These are phyloP conservation scores for Mucuna pruriens DNA, from an alignment of 306 rosid species.

Conservation along the genomic window DNA sequence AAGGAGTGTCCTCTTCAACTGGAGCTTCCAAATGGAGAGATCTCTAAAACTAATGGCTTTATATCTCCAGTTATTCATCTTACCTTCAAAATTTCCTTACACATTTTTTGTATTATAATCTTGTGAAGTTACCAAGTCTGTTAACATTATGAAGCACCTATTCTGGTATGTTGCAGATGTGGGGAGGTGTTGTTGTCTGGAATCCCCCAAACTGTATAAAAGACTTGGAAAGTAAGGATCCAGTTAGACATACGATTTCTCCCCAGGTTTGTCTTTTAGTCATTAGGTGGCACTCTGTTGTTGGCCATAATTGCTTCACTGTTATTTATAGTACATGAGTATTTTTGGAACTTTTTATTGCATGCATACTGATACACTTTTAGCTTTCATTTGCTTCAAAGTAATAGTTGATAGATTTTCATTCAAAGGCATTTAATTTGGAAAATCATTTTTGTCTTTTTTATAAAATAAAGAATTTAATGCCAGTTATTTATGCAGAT, in stretches of 20 bases:
- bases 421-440: constrained; percentile 16
- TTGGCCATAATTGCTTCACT: constrained; percentile 9
- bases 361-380: background rate
- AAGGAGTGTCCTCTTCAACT: constrained; percentile 91
- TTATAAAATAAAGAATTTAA: background rate
- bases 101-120: background rate
- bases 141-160: constrained; percentile 24
- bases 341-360: constrained; percentile 29
- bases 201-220: constrained; percentile 72
- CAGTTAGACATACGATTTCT: constrained; percentile 58
- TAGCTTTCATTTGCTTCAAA: background rate
- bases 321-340: constrained; percentile 2
- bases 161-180: constrained; percentile 68
- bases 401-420: constrained; percentile 10
- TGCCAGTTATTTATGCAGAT: background rate
- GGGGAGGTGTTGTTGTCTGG: constrained; percentile 98
- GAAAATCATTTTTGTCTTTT: background rate
- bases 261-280: constrained; percentile 60
- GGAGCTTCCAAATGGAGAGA: constrained; percentile 81
- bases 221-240: constrained; percentile 56
- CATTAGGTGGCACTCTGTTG: constrained; percentile 24
- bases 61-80: constrained; percentile 83
- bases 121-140: constrained; percentile 23
- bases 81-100: constrained; percentile 30
- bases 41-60: constrained; percentile 88